Evolutionary conservation across 768 basidiomycete species (phyloP), one percentile per base, ranked within the genome.

Genomic region (Amanita pseudoporphyria): DNA sequence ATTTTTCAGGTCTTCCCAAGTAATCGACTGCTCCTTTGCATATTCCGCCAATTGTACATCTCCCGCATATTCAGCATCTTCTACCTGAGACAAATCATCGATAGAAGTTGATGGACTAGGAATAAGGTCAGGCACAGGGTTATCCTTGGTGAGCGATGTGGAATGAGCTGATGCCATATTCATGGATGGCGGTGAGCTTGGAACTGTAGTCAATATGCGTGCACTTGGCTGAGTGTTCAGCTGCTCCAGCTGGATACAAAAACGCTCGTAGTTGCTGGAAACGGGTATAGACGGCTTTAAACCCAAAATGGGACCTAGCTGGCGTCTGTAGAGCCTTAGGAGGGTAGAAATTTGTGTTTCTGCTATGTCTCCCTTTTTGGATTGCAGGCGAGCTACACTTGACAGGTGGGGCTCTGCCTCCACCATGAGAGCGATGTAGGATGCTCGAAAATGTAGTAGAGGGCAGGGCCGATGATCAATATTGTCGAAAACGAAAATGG

Each of bases 1-100:
- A 35, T 52, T 52, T 45, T 52, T 47, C 45, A 52, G 35, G 51
- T 52, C 51, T 46, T 52, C 36, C 51, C 51, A 52, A 45, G 51
- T 32, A 41, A 52, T 32, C 22, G 33, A 31, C 31, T 24, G 51
- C 51, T 52, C 51, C 44, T 31, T 52, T 7, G 45, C 51, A 52
- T 52, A 52, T 42, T 36, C 51, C 32, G 43, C 30, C 51, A 47
- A 43, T 22, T 52, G 51, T 31, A 36, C 14, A 52, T 46, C 51
- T 52, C 45, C 51, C 21, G 51, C 45, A 45, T 52, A 45, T 31
- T 43, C 42, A 47, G 6, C 36, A 40, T 46, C 32, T 24, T 52
- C 51, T 28, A 31, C 9, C 43, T 22, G 40, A 47, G 51, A 47
- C 21, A 24, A 41, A 46, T 38, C 36, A 24, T 52, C 35, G 32